These are phyloP conservation scores for Obba rivulosa DNA, from an alignment of 768 basidiomycete species.

Conservation along the genomic window DNA sequence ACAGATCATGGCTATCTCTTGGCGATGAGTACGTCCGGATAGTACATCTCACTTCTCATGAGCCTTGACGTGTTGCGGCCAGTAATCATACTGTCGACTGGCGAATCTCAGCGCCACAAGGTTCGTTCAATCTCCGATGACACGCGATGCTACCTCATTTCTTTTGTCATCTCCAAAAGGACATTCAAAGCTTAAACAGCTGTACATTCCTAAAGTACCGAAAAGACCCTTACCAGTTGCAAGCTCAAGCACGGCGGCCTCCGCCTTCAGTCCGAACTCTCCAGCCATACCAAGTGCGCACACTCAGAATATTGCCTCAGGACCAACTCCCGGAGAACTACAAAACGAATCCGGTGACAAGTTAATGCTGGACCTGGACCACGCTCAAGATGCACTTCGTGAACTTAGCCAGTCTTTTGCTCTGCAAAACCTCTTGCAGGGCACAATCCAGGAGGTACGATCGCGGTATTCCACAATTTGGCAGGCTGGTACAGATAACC, in stretches of 20 bases:
- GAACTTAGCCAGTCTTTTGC: constrained; percentile 15
- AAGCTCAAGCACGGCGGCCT: background rate
- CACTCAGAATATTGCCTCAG: constrained; percentile 2
- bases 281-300: constrained; percentile 1
- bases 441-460: background rate
- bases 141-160: background rate
- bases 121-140: constrained; percentile 8
- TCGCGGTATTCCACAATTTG: no score
- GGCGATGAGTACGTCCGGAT: constrained; percentile 14
- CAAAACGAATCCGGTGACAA: background rate
- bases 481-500: background rate
- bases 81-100: background rate
- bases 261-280: background rate
- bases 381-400: constrained; percentile 10
- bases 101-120: constrained; percentile 6
- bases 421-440: constrained; percentile 10
- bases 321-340: constrained; percentile 7
- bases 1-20: constrained; percentile 10
- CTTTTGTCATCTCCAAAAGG: background rate
- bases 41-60: background rate
- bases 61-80: background rate
- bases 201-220: no score
- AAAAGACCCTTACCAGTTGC: no score
- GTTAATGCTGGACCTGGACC: constrained; percentile 3
- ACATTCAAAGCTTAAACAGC: no score